Evolutionary conservation across 2,329 filamentous ascomycete species (phyloP), one percentile per base, ranked within the genome.

Genomic region (Madurella mycetomatis): DNA sequence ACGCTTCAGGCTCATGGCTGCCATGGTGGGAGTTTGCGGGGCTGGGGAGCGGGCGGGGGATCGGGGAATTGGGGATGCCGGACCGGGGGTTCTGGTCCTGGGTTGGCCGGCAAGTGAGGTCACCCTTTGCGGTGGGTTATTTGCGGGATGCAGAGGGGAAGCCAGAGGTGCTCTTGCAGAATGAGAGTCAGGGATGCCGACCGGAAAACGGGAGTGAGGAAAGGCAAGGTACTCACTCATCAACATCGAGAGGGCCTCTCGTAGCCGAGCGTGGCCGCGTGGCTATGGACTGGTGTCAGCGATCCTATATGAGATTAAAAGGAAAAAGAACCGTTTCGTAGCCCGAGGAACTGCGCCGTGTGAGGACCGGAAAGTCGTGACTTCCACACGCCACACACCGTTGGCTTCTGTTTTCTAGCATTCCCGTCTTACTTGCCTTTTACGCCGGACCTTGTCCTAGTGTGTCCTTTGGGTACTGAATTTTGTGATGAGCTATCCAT

Each of bases 231-330:
- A 70, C 84, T 72, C 78, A 92, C 87, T 92, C 87, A 59, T 86
- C 83, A 58, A 76, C 73, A 64, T 94, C 90, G 17, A 95, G 75
- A 4, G 90, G 90, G 1, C 89, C 90, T 69, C 85, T 88, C 4
- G 90, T 94, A 43, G 86, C 81, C 41, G 86, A 83, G 48, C 86
- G 77, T 9, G 86, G 81, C 43, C 85, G 73, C n/a, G 79, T 72
- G 44, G 79, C 81, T 82, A 61, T 12, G 18, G 7, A 13, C 19
- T n/a, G 18, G 44, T 62, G 16, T 40, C 41, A 25, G 15, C 39
- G 13, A 12, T 7, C 18, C 25, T 25, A 3, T 25, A 25, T 4
- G 25, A 25, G 25, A 25, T 25, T 7, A 7, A 25, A 25, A 25
- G 4, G 25, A 25, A 25, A 7, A 25, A 25, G 7, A 4, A 25